Evolutionary conservation across 2,329 filamentous ascomycete species (phyloP).

Genomic region (Pestalotiopsis sp.): DNA sequence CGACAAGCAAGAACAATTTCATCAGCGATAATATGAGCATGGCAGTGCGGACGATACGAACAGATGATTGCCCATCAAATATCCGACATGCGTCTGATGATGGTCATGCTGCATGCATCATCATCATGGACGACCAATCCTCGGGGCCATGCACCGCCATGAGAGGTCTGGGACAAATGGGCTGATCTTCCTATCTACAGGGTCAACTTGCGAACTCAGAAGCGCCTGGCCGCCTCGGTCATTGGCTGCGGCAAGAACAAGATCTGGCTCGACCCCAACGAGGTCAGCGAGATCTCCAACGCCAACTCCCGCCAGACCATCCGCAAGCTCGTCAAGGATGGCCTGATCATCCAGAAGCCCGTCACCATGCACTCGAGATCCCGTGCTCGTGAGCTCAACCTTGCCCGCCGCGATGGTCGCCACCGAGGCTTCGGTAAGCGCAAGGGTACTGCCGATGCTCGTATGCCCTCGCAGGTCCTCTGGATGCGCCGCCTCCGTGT

Average conservation of each 20-base stretch:
- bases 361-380: slow-evolving; percentile 99
- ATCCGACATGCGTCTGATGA: background rate
- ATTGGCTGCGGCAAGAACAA: slow-evolving; percentile 99
- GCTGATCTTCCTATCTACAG: slow-evolving; percentile 50
- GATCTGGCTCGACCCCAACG: slow-evolving; percentile 99
- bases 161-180: slow-evolving; percentile 15
- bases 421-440: slow-evolving; percentile 99
- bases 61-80: background rate
- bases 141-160: background rate
- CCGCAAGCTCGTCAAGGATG: slow-evolving; percentile 99
- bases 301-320: slow-evolving; percentile 99
- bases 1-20: background rate
- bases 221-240: slow-evolving; percentile 98
- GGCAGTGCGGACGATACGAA: background rate
- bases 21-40: background rate
- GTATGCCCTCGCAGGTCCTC: slow-evolving; percentile 98
- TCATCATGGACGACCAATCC: background rate
- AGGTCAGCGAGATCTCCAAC: slow-evolving; percentile 99
- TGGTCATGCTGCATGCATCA: background rate
- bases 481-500: slow-evolving; percentile 99
- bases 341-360: slow-evolving; percentile 99
- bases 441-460: slow-evolving; percentile 99
- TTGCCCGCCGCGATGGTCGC: slow-evolving; percentile 90
- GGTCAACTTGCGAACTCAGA: slow-evolving; percentile 99
- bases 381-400: slow-evolving; percentile 92